Evolutionary conservation across 805 yeast genomes (phyloP), one percentile per base, ranked within the genome.

Genomic region (Candida alai): DNA sequence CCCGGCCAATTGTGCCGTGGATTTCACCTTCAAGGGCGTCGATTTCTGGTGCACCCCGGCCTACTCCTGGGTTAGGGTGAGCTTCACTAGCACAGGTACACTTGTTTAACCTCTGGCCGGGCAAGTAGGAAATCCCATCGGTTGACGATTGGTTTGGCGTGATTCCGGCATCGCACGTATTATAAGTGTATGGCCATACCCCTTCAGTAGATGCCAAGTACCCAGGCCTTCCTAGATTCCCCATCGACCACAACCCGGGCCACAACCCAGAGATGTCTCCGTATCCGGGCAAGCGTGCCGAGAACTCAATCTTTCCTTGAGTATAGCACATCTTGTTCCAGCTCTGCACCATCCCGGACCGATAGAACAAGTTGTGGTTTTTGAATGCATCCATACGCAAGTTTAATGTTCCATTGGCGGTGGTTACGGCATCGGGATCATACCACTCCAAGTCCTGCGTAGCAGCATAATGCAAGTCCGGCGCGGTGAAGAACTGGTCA

Each of bases 181-280:
- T 81, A 56, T 89, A 89, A 2, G 90, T 69, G 51, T 88, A 89
- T 4, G 97, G 97, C 97, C 97, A 89, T 18, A 84, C 81, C 40
- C 97, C 97, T 17, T 89, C 95, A 2, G 96, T 78, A 3, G 90
- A 69, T 5, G 95, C 86, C 64, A 77, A 61, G 53, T 76, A 89
- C 8, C 97, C 97, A 0, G 97, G 94, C 48, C 97, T 76, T 18
- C 84, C 97, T 44, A 89, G 68, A 52, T 89, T 89, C 28, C 97
- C 97, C 78, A 89, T 69, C 4, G 96, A 74, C 97, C 97, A 89
- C 38, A 86, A 48, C 69, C 96, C 97, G 1, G 97, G 97, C 97
- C 97, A 89, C 44, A 89, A 65, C 14, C 97, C 97, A 4, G 82
- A 67, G 19, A 80, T 70, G 36, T 76, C 65, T 48, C 95, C 95